Evolutionary conservation across 345 rosid species (phyloP), one percentile per base, ranked within the genome.

Genomic region (Melastoma malabathricum): DNA sequence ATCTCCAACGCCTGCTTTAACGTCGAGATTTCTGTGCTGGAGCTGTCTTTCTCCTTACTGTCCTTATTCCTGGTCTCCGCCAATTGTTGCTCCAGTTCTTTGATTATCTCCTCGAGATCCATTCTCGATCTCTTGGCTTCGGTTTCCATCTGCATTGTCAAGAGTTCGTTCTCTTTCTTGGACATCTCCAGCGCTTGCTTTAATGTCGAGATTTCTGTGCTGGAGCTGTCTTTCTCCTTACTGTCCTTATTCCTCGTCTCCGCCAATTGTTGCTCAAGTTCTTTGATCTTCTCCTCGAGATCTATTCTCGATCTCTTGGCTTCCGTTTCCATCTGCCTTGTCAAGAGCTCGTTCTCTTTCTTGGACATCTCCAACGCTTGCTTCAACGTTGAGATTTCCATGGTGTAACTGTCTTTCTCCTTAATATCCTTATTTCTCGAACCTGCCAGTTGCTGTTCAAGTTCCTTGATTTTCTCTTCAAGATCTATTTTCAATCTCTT

Each of bases 111-210:
- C 54, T 70, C 65, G n/a, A 64, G 60, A 3, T 44, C 63, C 22
- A 4, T 39, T 60, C 44, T 51, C 15, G 52, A 50, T 44, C 20
- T 45, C 13, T 48, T 49, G 44, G 46, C 45, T 59, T 59, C 63
- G 46, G 53, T 71, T 31, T 75, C 71, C 18, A 59, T 70, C 16
- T 43, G 65, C 41, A 72, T 52, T 47, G 45, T 62, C 29, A 2
- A 52, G 93, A 57, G 81, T 81, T 64, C 66, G 58, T 15, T 75
- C 23, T 64, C 64, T 75, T 45, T 56, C 64, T 70, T 76, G 72
- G 47, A 72, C 72, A 39, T 22, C 10, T 46, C 44, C 39, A 17
- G 20, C 50, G 16, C 48, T 27, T 6, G 48, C 54, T 50, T 67
- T 55, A 64, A 12, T 22, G 67, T 54, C 18, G 64, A 59, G 15